Percentiles rank a stretch among this genome's conserved stretches.
phyloP scores from a whole-genome alignment of 2,329 filamentous ascomycete species.

The Zelopaecilomyces penicillatus region DNA sequence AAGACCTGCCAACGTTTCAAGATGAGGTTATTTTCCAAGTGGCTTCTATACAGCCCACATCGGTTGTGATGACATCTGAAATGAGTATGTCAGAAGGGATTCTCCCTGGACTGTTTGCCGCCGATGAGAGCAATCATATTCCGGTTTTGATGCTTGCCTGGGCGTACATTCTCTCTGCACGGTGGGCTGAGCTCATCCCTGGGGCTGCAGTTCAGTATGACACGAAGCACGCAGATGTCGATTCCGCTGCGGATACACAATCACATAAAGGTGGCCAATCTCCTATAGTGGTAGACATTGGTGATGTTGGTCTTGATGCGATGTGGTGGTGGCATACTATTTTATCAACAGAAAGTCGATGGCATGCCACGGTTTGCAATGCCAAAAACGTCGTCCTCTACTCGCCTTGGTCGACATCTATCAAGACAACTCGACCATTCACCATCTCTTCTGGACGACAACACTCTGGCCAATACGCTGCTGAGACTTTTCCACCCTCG shows the following conservation, averaged over 20 bases:
- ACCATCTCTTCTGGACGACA: neutral
- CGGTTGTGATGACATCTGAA: neutral
- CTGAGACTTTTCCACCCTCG: neutral
- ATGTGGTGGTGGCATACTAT: conserved; percentile 22
- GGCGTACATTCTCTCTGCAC: conserved; percentile 22
- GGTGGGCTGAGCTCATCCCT: conserved; percentile 23
- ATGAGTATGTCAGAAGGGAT: neutral
- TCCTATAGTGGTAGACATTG: conserved; percentile 12
- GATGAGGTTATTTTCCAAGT: neutral
- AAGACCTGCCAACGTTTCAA: neutral
- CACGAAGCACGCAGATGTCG: neutral
- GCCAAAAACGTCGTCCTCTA: conserved; percentile 11
- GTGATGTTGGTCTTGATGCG: conserved; percentile 16
- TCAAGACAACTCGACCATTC: conserved; percentile 2
- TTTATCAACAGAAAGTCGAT: conserved; percentile 16
- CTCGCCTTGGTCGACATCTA: conserved; percentile 9
- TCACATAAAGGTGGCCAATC: neutral
- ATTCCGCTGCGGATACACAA: neutral
- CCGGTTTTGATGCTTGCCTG: conserved; percentile 19
- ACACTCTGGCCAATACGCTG: neutral
- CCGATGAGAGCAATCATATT: conserved; percentile 10
- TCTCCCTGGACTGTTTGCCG: neutral
- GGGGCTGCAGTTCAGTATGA: conserved; percentile 3
- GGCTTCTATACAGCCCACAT: neutral
- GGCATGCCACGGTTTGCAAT: conserved; percentile 16